Conservation (phyloP, 768 basidiomycete genomes). For the Phlegmacium glaucopus region DNA sequence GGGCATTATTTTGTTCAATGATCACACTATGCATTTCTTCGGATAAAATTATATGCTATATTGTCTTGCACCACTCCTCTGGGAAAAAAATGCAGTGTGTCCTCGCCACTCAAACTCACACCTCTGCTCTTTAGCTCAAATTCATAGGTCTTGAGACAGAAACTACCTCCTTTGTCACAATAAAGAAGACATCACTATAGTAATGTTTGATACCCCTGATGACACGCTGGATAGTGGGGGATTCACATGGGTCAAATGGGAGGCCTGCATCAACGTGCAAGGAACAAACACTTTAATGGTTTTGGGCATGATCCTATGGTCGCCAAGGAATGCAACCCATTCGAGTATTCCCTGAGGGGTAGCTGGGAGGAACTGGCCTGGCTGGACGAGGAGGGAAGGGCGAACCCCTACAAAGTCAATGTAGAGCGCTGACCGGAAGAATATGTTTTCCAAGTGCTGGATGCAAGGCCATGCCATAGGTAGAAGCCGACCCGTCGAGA, state of each 20-base stretch:
- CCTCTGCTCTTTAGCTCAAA: no score
- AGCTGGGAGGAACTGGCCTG: conserved; percentile 17
- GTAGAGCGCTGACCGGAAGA: conserved; percentile 27
- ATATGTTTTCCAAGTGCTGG: conserved; percentile 29
- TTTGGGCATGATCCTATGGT: conserved; percentile 7
- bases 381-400: conserved; percentile 5
- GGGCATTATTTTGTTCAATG: no score
- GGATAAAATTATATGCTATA: no score
- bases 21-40: no score
- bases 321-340: conserved; percentile 17
- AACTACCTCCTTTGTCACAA: no score
- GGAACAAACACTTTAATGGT: conserved; percentile 22
- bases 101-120: no score
- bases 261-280: conserved; percentile 30
- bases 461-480: no score
- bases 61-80: no score
- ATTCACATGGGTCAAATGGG: conserved; percentile 19
- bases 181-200: no score
- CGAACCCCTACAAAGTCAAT: conserved; percentile 21
- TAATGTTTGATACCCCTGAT: conserved; percentile 30
- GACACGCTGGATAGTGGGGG: conserved; percentile 23
- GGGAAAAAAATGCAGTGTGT: no score
- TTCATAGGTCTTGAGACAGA: no score
- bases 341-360: conserved; percentile 11
- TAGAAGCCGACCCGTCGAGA: no score